Base-by-base conservation (phyloP, 2,329 filamentous ascomycete species). In the Paraphaeosphaeria sporulosa region DNA sequence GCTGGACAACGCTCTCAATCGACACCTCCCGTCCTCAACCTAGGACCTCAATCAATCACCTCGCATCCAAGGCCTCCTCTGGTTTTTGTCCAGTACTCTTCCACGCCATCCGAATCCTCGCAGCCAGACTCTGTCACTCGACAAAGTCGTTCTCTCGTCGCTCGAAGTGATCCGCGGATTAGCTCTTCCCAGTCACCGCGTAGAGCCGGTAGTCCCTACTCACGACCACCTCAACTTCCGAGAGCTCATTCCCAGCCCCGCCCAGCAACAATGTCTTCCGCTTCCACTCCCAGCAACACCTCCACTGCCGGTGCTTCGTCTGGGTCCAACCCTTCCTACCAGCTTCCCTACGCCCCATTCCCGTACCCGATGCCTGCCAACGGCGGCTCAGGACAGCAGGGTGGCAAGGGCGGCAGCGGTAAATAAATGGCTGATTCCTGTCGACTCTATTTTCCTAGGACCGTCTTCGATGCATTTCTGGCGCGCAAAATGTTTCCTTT, bases 341-440 rank as follows among this genome's bases (percentile, higher is more conserved):
- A 76, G 53, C 72, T 77, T 6, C 75, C 74, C 0, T 77, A 77
- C 56, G 74, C 75, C 7, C 75, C 75, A 1, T 77, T 77, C 52
- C 75, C 75, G 15, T 77, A 76, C 60, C 74, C 72, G 0, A 74
- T 75, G 70, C 74, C 75, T 1, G 68, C 67, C 13, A 59, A 60
- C 46, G 42, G 58, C 30, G 55, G 57, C 13, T 64, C 63, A 3
- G 64, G 42, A 9, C 42, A 44, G 19, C 42, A 44, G 42, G 19
- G 42, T 1, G 68, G 66, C 17, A 57, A 59, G 53, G 40, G 57
- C 25, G 52, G 55, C 5, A 61, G 59, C 1, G 64, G 66, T 19
- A 59, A 66, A 52, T 64, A 59, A 46, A 54, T 23, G 42, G 2
- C 4, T 34, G 48, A 27, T 50, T 36, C 38, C 44, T 30, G 30